These are phyloP conservation scores for Phytopythium helicoides DNA, from an alignment of 352 stramenopile species.

Conservation along the genomic window DNA sequence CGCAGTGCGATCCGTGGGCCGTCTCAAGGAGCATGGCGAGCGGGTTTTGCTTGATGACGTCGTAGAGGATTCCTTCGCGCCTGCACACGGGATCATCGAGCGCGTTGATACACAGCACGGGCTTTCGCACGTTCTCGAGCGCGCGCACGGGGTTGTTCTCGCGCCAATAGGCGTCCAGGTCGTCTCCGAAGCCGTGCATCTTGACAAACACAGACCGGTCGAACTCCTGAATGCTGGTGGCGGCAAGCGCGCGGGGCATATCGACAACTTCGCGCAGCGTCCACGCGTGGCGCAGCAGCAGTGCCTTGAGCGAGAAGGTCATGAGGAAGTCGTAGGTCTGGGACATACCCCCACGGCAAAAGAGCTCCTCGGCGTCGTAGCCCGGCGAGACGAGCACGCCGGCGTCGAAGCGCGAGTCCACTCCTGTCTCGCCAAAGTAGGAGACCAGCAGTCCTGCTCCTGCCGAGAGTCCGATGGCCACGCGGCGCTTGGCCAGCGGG, in stretches of 20 bases:
- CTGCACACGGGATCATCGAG: conserved; percentile 44
- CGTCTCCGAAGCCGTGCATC: conserved; percentile 33
- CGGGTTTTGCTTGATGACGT: conserved; percentile 26
- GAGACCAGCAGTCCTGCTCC: conserved; percentile 32
- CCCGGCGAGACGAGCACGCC: conserved; percentile 37
- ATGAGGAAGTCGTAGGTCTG: conserved; percentile 38
- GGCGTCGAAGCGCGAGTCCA: conserved; percentile 19
- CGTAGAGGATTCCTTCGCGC: conserved; percentile 33
- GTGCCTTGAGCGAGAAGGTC: conserved; percentile 37
- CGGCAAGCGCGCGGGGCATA: conserved; percentile 18
- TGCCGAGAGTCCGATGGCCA: conserved; percentile 34
- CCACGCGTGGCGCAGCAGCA: conserved; percentile 24
- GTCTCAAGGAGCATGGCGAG: conserved; percentile 32
- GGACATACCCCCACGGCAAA: conserved; percentile 31
- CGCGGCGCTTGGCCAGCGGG: conserved; percentile 20
- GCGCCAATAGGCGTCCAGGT: conserved; percentile 34
- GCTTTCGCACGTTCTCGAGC: conserved; percentile 20
- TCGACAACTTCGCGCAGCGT: conserved; percentile 22
- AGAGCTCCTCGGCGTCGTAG: conserved; percentile 36
- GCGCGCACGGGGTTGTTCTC: conserved; percentile 43
- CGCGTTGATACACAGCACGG: conserved; percentile 43
- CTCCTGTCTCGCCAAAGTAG: conserved; percentile 41
- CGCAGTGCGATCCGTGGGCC: conserved; percentile 34
- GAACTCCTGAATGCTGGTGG: conserved; percentile 32
- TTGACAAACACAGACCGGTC: conserved; percentile 35